phyloP scores from a whole-genome alignment of 2,329 filamentous ascomycete species.

The Fusarium nodosum region DNA sequence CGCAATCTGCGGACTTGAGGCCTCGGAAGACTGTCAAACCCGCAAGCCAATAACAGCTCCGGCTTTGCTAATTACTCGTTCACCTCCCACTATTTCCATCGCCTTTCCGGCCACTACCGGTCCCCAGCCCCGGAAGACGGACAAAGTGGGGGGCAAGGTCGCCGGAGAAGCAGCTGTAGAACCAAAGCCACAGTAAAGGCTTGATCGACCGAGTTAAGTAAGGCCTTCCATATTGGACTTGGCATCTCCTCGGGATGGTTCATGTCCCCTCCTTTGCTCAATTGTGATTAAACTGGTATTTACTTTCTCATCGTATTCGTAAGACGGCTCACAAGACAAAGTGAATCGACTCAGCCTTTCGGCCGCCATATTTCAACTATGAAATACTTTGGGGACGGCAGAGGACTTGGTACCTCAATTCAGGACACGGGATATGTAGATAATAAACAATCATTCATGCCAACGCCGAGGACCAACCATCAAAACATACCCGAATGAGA shows the following conservation, averaged over 20 bases:
- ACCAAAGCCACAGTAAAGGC: conserved; percentile 4
- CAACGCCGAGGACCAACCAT: background rate
- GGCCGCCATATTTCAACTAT: background rate
- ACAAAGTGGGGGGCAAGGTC: conserved; percentile 19
- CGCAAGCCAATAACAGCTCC: conserved; percentile 47
- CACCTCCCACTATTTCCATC: conserved; percentile 7
- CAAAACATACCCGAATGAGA: background rate
- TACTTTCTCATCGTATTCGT: conserved; percentile 21
- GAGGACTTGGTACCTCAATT: background rate
- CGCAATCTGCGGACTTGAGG: background rate
- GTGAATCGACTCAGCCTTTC: background rate
- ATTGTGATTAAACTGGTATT: background rate
- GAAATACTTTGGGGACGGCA: background rate
- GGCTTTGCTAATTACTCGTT: conserved; percentile 48
- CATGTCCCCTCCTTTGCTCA: background rate
- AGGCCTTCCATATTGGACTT: background rate
- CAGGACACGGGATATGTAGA: background rate
- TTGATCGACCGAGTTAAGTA: conserved; percentile 6
- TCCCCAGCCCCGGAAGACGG: conserved; percentile 18
- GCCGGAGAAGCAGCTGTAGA: conserved; percentile 18
- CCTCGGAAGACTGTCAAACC: conserved; percentile 24
- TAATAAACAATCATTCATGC: no score
- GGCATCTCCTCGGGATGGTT: conserved; percentile 31
- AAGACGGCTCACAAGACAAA: background rate
- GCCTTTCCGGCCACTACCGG: conserved; percentile 30